A percentile compares a stretch with the other conserved stretches of the same genome.
These are phyloP conservation scores for Serendipita indica DNA, from an alignment of 768 basidiomycete species.

Conservation along the genomic window DNA sequence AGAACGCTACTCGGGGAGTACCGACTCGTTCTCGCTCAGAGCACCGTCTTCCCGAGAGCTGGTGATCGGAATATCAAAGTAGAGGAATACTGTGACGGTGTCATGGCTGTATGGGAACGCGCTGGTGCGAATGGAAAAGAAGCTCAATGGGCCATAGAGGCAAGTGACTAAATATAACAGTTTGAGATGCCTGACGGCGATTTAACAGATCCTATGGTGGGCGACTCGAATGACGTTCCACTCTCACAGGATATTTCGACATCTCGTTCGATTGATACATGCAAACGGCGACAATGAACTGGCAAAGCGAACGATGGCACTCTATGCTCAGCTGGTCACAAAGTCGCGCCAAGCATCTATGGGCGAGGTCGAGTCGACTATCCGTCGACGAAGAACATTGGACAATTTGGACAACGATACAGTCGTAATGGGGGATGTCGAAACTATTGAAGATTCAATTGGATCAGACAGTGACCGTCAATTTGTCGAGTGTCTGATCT, in stretches of 20 bases:
- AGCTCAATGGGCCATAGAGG: conserved; percentile 70
- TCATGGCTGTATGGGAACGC: conserved; percentile 69
- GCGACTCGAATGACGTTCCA: conserved; percentile 89
- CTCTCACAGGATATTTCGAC: conserved; percentile 68
- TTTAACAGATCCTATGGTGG: conserved; percentile 72
- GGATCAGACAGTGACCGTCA: conserved; percentile 49
- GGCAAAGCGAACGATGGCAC: conserved; percentile 56
- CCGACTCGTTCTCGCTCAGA: conserved; percentile 46
- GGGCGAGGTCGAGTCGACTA: conserved; percentile 21
- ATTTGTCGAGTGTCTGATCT: conserved; percentile 66
- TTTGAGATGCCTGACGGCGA: not conserved
- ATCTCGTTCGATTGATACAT: conserved; percentile 63
- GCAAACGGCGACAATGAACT: conserved; percentile 43
- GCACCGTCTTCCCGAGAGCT: conserved; percentile 66
- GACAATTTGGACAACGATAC: conserved; percentile 13
- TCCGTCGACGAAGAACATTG: conserved; percentile 17
- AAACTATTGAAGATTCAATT: conserved; percentile 18
- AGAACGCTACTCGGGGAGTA: conserved; percentile 58
- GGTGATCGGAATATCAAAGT: conserved; percentile 66
- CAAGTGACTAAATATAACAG: conserved; percentile 25
- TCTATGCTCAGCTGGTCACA: conserved; percentile 73
- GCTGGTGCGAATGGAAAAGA: conserved; percentile 46
- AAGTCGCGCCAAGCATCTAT: conserved; percentile 57
- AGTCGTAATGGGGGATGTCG: conserved; percentile 13
- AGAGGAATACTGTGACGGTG: conserved; percentile 69